These are phyloP conservation scores for Talaromyces ruber DNA, from an alignment of 495 filamentous ascomycete genomes.

Conservation along the genomic window DNA sequence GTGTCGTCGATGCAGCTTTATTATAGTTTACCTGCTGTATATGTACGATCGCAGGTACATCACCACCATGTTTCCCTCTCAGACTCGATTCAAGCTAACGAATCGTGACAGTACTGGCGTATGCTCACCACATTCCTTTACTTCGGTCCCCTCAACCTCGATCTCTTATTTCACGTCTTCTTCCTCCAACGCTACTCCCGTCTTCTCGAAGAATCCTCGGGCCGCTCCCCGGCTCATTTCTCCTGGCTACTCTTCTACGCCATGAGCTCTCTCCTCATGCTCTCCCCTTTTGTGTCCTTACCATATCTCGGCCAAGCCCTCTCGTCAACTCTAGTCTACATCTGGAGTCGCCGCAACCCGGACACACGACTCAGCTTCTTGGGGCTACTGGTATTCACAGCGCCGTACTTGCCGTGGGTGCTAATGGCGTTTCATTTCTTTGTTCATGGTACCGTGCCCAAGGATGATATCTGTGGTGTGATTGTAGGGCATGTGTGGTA, in stretches of 20 bases:
- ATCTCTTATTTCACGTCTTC: constrained; percentile 97
- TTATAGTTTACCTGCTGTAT: constrained; percentile 90
- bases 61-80: constrained; percentile 1
- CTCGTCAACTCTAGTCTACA: constrained; percentile 89
- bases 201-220: constrained; percentile 87
- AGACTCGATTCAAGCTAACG: constrained; percentile 8
- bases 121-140: constrained; percentile 92
- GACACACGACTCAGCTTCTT: constrained; percentile 86
- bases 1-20: constrained; percentile 90
- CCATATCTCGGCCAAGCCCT: constrained; percentile 88
- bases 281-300: constrained; percentile 78
- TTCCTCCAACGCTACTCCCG: constrained; percentile 96
- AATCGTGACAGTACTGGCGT: constrained; percentile 73
- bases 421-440: constrained; percentile 83
- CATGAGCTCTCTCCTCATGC: constrained; percentile 60
- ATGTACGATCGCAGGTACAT: constrained; percentile 72
- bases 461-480: constrained; percentile 92
- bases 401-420: constrained; percentile 95
- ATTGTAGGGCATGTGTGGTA: constrained; percentile 96
- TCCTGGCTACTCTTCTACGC: constrained; percentile 89
- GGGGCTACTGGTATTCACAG: constrained; percentile 81
- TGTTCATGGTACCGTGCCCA: constrained; percentile 77
- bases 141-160: constrained; percentile 88
- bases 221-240: constrained; percentile 83
- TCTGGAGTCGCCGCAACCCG: constrained; percentile 93